phyloP scores from a whole-genome alignment of 2,329 filamentous ascomycete genomes.

The Microcyclospora pomicola region DNA sequence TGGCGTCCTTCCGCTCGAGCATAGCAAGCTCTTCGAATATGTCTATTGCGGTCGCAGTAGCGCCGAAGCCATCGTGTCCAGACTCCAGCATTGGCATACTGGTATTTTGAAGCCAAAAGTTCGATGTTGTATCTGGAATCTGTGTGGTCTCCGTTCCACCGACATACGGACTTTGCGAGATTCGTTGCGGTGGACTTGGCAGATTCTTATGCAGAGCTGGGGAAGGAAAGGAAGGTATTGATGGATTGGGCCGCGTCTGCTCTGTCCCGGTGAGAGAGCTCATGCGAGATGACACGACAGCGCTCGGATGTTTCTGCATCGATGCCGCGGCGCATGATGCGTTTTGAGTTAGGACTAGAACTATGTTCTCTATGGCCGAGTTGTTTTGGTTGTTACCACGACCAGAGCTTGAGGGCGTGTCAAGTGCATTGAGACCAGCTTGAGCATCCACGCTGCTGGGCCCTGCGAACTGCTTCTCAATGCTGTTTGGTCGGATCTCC shows the following conservation, averaged over 20 bases:
- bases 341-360: neutral
- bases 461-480: neutral
- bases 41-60: constrained; percentile 15
- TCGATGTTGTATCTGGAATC: constrained; percentile 1
- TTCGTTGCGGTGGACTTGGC: constrained; percentile 3
- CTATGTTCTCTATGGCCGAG: neutral
- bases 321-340: neutral
- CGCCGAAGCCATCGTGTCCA: neutral
- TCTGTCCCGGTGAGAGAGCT: neutral
- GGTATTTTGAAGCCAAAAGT: constrained; percentile 2
- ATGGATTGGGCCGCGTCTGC: constrained; percentile 2
- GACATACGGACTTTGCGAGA: neutral
- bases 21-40: constrained; percentile 46
- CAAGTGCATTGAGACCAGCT: neutral
- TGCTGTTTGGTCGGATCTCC: neutral
- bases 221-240: neutral
- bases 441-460: neutral
- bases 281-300: neutral
- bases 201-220: neutral
- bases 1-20: constrained; percentile 40
- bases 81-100: neutral
- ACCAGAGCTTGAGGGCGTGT: neutral
- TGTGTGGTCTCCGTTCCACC: neutral
- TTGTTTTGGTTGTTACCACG: neutral
- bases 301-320: neutral